Evolutionary conservation across 768 basidiomycete genomes (phyloP).

Genomic region (Dendrothele bispora): DNA sequence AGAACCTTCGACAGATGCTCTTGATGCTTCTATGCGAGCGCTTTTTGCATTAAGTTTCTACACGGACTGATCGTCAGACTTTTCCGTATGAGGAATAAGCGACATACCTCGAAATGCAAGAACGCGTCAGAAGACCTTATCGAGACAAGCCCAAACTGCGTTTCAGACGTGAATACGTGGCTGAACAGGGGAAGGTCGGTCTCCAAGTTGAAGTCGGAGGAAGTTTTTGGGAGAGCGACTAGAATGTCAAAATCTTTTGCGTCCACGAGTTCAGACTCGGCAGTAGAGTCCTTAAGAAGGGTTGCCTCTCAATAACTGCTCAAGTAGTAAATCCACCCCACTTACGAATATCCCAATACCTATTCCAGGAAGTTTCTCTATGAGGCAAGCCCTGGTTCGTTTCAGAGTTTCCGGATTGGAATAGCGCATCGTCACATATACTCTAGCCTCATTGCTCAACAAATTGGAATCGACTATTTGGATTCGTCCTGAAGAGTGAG

Average conservation of each 20-base stretch:
- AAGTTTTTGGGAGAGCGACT: background rate
- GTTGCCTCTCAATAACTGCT: background rate
- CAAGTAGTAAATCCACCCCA: background rate
- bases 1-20: background rate
- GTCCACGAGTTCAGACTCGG: background rate
- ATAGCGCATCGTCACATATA: background rate
- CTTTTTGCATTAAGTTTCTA: background rate
- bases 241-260: background rate
- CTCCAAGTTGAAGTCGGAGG: background rate
- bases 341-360: background rate
- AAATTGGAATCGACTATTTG: background rate
- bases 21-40: background rate
- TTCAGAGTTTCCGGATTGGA: background rate
- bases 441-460: background rate
- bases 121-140: background rate
- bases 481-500: background rate
- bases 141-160: background rate
- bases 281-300: background rate
- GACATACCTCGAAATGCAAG: background rate
- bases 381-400: background rate
- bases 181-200: background rate
- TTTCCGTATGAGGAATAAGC: background rate
- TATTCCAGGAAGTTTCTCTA: background rate
- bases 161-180: background rate
- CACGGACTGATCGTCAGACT: no score